phyloP scores from a whole-genome alignment of 352 stramenopile genomes.

The Nothophytophthora sp. region DNA sequence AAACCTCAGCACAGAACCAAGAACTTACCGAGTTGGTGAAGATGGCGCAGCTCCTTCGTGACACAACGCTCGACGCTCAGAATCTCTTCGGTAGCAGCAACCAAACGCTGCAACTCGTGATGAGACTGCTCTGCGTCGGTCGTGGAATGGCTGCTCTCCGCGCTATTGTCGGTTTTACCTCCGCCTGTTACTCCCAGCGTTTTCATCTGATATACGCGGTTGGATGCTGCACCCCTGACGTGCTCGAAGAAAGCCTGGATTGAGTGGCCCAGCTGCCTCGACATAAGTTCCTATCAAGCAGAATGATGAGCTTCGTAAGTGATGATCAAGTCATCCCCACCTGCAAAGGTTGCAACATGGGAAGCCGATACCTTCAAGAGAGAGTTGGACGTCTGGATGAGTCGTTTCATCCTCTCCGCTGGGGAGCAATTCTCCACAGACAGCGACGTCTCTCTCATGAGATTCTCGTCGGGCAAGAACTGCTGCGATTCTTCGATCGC shows the following conservation, averaged over 20 bases:
- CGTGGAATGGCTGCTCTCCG: not conserved
- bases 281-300: conserved; percentile 28
- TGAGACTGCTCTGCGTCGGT: conserved; percentile 14
- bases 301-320: no score
- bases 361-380: conserved; percentile 29
- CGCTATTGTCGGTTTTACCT: not conserved
- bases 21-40: conserved; percentile 27
- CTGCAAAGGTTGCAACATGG: not conserved
- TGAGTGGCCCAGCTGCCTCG: conserved; percentile 34
- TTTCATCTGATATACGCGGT: conserved; percentile 18
- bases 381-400: conserved; percentile 27
- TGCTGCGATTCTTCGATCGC: conserved; percentile 26
- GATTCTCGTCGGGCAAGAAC: conserved; percentile 22
- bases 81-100: conserved; percentile 18
- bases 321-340: not conserved
- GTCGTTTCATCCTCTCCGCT: conserved; percentile 18
- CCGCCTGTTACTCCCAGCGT: not conserved
- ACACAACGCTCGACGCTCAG: conserved; percentile 11
- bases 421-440: conserved; percentile 7
- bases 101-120: conserved; percentile 11
- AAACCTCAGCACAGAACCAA: not conserved
- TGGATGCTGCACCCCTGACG: conserved; percentile 20
- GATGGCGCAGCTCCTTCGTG: conserved; percentile 20
- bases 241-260: conserved; percentile 42
- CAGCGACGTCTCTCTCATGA: conserved; percentile 9